Evolutionary conservation across 805 yeast genomes (phyloP).

Genomic region (Wickerhamomyces rabaulensis): DNA sequence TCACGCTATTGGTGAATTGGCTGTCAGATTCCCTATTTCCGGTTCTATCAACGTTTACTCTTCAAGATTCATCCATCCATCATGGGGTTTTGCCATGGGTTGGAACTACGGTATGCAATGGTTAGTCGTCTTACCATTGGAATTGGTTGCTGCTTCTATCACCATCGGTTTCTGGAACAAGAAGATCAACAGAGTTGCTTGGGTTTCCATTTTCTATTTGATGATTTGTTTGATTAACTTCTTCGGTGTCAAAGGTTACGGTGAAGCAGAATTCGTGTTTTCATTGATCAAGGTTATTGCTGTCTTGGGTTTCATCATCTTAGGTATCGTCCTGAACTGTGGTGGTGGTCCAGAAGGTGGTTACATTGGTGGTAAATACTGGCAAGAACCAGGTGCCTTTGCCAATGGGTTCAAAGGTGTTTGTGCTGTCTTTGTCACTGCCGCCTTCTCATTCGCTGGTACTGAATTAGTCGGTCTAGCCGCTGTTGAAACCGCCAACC

Average conservation of each 20-base stretch:
- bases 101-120: slow-evolving; percentile 52
- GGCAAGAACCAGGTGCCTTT: slow-evolving; percentile 54
- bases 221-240: slow-evolving; percentile 41
- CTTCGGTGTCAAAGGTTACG: slow-evolving; percentile 50
- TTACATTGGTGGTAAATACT: slow-evolving; percentile 38
- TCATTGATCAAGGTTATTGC: slow-evolving; percentile 66
- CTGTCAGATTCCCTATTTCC: slow-evolving; percentile 62
- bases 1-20: slow-evolving; percentile 55
- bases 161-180: slow-evolving; percentile 48
- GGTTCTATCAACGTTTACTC: slow-evolving; percentile 61
- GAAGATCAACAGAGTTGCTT: slow-evolving; percentile 38
- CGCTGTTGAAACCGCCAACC: slow-evolving; percentile 50
- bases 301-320: slow-evolving; percentile 56
- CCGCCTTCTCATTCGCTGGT: slow-evolving; percentile 58
- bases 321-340: slow-evolving; percentile 50
- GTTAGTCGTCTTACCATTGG: slow-evolving; percentile 45
- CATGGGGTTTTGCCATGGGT: slow-evolving; percentile 59
- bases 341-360: slow-evolving; percentile 54
- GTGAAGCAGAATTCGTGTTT: slow-evolving; percentile 50
- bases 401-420: slow-evolving; percentile 62
- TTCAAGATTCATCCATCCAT: slow-evolving; percentile 51
- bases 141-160: slow-evolving; percentile 49
- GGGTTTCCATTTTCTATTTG: slow-evolving; percentile 45
- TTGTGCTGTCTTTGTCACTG: slow-evolving; percentile 46
- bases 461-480: slow-evolving; percentile 55